Evolutionary conservation across 495 filamentous ascomycete genomes (phyloP).

Genomic region (Penicillium cinerascens): DNA sequence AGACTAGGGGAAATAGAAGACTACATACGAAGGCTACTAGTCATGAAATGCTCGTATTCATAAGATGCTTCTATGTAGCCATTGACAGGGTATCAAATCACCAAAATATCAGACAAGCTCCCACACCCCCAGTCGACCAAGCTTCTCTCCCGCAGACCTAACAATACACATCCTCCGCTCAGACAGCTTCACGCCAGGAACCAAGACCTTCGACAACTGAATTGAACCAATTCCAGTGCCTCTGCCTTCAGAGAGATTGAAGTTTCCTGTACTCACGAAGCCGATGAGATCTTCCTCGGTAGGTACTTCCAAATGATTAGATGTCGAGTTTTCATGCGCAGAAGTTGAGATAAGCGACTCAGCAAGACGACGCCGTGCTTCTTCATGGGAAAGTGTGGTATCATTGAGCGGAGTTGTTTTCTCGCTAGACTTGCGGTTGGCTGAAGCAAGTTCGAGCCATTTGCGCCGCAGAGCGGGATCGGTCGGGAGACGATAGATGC

Average conservation of each 20-base stretch:
- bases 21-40: neutral
- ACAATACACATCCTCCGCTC: slow-evolving; percentile 68
- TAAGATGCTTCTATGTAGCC: neutral
- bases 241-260: slow-evolving; percentile 72
- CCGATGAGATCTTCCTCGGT: slow-evolving; percentile 77
- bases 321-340: slow-evolving; percentile 31
- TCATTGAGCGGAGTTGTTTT: slow-evolving; percentile 5
- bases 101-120: slow-evolving; percentile 52
- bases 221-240: slow-evolving; percentile 74
- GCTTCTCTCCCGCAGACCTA: slow-evolving; percentile 67
- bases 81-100: slow-evolving; percentile 16
- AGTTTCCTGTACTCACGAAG: slow-evolving; percentile 86
- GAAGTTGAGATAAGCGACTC: slow-evolving; percentile 43
- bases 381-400: slow-evolving; percentile 23
- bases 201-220: slow-evolving; percentile 53
- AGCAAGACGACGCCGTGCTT: slow-evolving; percentile 51
- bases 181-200: slow-evolving; percentile 20
- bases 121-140: slow-evolving; percentile 81
- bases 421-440: slow-evolving; percentile 10
- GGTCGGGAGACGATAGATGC: slow-evolving; percentile 68
- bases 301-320: slow-evolving; percentile 64
- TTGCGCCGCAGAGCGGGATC: slow-evolving; percentile 44
- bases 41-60: neutral
- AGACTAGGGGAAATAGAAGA: neutral
- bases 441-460: slow-evolving; percentile 47